These are phyloP conservation scores for Sechiopsis laciniata DNA, from an alignment of 306 rosid species.

Conservation along the genomic window DNA sequence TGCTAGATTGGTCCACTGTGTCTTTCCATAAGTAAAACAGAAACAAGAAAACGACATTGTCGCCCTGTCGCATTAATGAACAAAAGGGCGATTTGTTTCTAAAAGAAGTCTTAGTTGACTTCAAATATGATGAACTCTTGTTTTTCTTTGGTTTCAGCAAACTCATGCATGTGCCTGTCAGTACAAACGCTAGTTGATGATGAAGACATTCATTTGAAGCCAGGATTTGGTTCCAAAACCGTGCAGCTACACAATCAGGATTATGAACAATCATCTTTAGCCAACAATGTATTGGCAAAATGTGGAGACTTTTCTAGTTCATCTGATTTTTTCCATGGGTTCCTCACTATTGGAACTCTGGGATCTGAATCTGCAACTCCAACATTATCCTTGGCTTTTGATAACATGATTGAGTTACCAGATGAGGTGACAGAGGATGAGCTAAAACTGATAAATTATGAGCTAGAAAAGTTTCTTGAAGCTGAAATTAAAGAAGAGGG, in stretches of 20 bases:
- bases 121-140: neutral
- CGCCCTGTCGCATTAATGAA: neutral
- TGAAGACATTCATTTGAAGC: slow-evolving; percentile 40
- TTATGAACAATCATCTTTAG: slow-evolving; percentile 25
- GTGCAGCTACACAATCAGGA: slow-evolving; percentile 39
- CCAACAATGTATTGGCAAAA: too few species aligned
- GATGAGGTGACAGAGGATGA: slow-evolving; percentile 60
- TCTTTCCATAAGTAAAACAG: neutral
- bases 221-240: slow-evolving; percentile 36
- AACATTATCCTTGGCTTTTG: slow-evolving; percentile 58
- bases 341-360: slow-evolving; percentile 88
- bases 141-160: slow-evolving; percentile 46
- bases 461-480: slow-evolving; percentile 73
- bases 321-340: slow-evolving; percentile 58
- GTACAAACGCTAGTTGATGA: slow-evolving; percentile 50
- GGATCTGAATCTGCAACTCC: slow-evolving; percentile 79
- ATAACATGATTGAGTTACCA: slow-evolving; percentile 38
- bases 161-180: slow-evolving; percentile 51
- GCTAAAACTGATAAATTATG: slow-evolving; percentile 56
- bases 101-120: slow-evolving; percentile 5
- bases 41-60: slow-evolving; percentile 6
- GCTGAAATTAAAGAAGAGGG: slow-evolving; percentile 54
- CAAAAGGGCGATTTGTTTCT: slow-evolving; percentile 18
- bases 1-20: slow-evolving; percentile 9
- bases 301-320: too few species aligned